Conservation (phyloP, 306 rosid species). For the Morella rubra region DNA sequence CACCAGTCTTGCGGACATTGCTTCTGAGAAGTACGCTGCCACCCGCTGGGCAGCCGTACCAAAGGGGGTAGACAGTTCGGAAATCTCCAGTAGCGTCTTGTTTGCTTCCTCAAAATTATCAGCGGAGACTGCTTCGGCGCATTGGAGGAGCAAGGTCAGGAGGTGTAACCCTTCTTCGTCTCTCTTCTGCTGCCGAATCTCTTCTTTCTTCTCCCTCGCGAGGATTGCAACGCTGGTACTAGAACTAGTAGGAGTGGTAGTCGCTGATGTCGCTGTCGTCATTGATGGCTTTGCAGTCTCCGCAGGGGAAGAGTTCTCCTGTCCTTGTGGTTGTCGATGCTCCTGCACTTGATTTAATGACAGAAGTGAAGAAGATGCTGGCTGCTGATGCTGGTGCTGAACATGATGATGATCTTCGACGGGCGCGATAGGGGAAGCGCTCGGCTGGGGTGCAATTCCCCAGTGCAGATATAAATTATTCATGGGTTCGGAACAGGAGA, state of each 20-base stretch:
- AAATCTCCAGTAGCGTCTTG: slow-evolving; percentile 74
- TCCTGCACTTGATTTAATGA: slow-evolving; percentile 25
- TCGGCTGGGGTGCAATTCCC: slow-evolving; percentile 35
- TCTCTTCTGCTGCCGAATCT: slow-evolving; percentile 67
- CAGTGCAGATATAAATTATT: slow-evolving; percentile 57
- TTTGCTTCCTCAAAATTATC: slow-evolving; percentile 86
- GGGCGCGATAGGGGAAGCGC: slow-evolving; percentile 21
- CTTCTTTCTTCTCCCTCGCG: slow-evolving; percentile 66
- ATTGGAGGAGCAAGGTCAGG: slow-evolving; percentile 79
- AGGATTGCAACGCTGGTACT: slow-evolving; percentile 12
- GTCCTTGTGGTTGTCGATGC: slow-evolving; percentile 26
- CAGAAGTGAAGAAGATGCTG: slow-evolving; percentile 18
- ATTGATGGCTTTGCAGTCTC: slow-evolving; percentile 11
- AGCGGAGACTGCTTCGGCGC: slow-evolving; percentile 91
- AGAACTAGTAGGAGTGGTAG: slow-evolving; percentile 2
- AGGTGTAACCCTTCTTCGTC: slow-evolving; percentile 92
- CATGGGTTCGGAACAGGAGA: slow-evolving; percentile 18
- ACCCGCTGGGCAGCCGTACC: slow-evolving; percentile 96
- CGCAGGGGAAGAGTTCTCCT: slow-evolving; percentile 29
- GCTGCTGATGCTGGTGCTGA: slow-evolving; percentile 15
- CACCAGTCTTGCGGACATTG: slow-evolving; percentile 90
- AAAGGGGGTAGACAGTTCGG: slow-evolving; percentile 82
- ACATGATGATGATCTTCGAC: slow-evolving; percentile 29
- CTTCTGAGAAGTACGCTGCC: slow-evolving; percentile 96
- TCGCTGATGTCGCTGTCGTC: slow-evolving; percentile 3